A percentile compares a stretch with the other conserved stretches of the same genome.
Evolutionary conservation across 306 rosid species (phyloP).

Genomic region (Glycyrrhiza uralensis): DNA sequence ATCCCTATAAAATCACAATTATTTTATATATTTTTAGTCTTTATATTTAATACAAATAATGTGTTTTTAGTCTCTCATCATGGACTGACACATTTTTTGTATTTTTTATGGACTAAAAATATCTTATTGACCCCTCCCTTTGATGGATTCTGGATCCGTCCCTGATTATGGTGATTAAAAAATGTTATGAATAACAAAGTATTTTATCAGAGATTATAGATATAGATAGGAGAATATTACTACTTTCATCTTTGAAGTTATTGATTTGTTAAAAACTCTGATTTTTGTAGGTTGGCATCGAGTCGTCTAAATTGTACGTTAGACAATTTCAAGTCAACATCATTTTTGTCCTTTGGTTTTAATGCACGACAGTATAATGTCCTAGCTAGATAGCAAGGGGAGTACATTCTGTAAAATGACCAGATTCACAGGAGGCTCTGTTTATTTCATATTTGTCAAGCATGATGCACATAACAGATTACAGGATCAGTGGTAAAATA

Average conservation of each 20-base stretch:
- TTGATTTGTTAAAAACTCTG: background rate
- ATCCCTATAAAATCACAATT: too few species aligned
- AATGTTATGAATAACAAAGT: too few species aligned
- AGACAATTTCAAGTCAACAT: slow-evolving; percentile 26
- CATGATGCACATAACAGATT: background rate
- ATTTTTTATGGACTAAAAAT: too few species aligned
- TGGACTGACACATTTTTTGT: too few species aligned
- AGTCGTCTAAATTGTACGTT: slow-evolving; percentile 20
- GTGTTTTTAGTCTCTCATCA: too few species aligned
- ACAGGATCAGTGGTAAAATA: background rate
- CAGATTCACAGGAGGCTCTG: slow-evolving; percentile 21
- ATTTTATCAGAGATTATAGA: background rate
- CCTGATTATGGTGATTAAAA: background rate
- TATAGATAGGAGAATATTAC: background rate
- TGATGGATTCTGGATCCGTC: too few species aligned
- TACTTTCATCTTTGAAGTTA: slow-evolving; percentile 12
- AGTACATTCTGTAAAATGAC: slow-evolving; percentile 27
- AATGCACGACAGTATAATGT: slow-evolving; percentile 29
- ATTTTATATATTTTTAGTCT: too few species aligned
- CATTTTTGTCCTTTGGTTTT: slow-evolving; percentile 18
- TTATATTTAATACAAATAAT: too few species aligned
- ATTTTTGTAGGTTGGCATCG: slow-evolving; percentile 14
- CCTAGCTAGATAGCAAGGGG: slow-evolving; percentile 34
- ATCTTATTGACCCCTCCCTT: too few species aligned
- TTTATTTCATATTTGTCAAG: background rate